Evolutionary conservation across 768 basidiomycete species (phyloP), one percentile per base, ranked within the genome.

Genomic region (Lentinula sp.): DNA sequence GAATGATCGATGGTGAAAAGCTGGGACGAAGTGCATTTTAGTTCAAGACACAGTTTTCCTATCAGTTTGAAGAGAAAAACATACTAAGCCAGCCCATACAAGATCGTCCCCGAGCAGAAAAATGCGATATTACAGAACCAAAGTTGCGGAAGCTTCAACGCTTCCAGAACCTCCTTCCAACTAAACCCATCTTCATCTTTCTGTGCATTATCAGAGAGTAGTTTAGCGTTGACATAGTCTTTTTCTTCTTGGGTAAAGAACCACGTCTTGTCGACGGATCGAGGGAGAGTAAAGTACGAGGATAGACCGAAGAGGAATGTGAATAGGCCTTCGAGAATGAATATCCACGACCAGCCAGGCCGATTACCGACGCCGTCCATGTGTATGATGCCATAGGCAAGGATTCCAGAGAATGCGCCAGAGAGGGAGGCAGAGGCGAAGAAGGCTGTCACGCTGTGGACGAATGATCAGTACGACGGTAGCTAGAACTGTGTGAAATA

Each of bases 1-100:
- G 67, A 4, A 87, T 78, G 69, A 88, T 84, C 2, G 82, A 82
- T 0, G 85, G 86, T 3, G 79, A 74, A 71, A 88, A 87, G 57
- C 85, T 78, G 36, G 62, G 61, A 33, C 67, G 64, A 35, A 75
- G 76, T 60, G 7, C 2, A 35, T 28, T 7, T 12, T 7, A n/a
- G 15, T 7, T 15, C 10, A 9, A 9, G 13, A 39, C 9, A 8
- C 13, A 39, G 37, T 13, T 9, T 13, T 39, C 37, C 13, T 39
- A 1, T 9, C 2, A 39, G n/a, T 36, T 33, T 2, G 36, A 32
- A 77, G 70, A 16, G 60, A 35, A 37, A 7, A 6, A 52, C 65
- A 64, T 52, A 72, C 71, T 65, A 65, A 35, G 64, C 63, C 23
- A 66, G 50, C 4, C 51, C 62, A 57, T 60, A 67, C 7, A 68